These are phyloP conservation scores for Neurospora crassa DNA, from an alignment of 2,329 filamentous ascomycete species.

Conservation along the genomic window DNA sequence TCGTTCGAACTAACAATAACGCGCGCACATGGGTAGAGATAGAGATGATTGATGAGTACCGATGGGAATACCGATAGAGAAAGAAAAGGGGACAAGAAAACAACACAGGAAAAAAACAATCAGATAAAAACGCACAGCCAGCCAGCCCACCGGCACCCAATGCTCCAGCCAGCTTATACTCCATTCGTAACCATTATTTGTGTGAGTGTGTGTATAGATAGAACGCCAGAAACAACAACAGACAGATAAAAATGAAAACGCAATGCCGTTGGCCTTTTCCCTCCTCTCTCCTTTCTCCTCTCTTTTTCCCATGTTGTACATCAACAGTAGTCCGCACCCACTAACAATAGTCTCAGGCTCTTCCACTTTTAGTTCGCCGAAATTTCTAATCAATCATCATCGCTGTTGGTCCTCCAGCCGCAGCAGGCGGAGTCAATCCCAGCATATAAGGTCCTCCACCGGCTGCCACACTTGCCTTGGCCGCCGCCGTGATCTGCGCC, in stretches of 20 bases:
- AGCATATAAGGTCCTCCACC: not conserved
- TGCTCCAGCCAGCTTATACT: too few species aligned
- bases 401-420: not conserved
- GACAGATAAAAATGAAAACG: not conserved
- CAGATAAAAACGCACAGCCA: too few species aligned
- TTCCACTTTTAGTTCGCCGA: not conserved
- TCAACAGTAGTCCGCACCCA: not conserved
- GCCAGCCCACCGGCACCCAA: too few species aligned
- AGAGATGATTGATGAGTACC: too few species aligned
- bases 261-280: not conserved
- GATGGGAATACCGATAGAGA: too few species aligned
- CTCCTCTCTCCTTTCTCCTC: not conserved
- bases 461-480: not conserved
- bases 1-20: too few species aligned
- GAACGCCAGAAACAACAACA: not conserved
- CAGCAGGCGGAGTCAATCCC: not conserved
- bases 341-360: not conserved
- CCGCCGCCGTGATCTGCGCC: conserved; percentile 9
- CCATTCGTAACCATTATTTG: not conserved
- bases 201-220: not conserved
- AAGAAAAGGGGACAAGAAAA: too few species aligned
- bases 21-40: too few species aligned
- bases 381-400: not conserved
- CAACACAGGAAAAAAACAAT: too few species aligned
- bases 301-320: not conserved